These are phyloP conservation scores for Casuarina equisetifolia DNA, from an alignment of 306 rosid species.

Conservation along the genomic window DNA sequence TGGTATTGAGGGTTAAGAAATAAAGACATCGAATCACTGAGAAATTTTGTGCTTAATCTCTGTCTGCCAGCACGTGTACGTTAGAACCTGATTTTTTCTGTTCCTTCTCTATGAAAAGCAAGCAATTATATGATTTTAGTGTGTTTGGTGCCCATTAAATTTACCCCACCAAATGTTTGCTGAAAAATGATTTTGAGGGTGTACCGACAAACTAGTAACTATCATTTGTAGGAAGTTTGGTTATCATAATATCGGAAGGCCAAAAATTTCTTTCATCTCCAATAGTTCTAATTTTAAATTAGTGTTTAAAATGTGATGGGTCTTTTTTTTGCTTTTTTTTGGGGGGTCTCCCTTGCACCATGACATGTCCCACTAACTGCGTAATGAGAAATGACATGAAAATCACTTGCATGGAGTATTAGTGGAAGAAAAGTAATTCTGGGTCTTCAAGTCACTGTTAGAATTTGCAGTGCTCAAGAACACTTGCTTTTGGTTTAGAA, in stretches of 20 bases:
- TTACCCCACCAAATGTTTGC: too few species aligned
- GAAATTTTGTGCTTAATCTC: not conserved
- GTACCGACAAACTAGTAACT: not conserved
- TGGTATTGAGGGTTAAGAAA: not conserved
- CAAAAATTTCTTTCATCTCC: not conserved
- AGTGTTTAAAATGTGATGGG: not conserved
- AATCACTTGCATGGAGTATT: constrained; percentile 16
- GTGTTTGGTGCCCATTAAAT: too few species aligned
- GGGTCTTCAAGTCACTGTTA: not conserved
- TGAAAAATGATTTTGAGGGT: too few species aligned
- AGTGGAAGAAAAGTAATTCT: constrained; percentile 7
- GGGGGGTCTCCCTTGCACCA: not conserved
- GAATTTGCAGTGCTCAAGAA: not conserved
- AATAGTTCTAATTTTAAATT: not conserved
- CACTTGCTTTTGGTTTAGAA: not conserved
- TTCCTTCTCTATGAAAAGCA: not conserved
- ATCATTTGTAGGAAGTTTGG: constrained; percentile 3
- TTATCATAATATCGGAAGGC: not conserved
- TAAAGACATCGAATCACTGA: not conserved
- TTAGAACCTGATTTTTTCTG: too few species aligned
- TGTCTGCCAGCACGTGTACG: not conserved
- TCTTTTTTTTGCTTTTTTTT: not conserved
- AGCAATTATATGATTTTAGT: too few species aligned
- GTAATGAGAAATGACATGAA: constrained; percentile 17
- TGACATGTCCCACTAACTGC: constrained; percentile 13